Conservation (phyloP, 2,329 filamentous ascomycete species). For the Ophioceras dolichostomum region DNA sequence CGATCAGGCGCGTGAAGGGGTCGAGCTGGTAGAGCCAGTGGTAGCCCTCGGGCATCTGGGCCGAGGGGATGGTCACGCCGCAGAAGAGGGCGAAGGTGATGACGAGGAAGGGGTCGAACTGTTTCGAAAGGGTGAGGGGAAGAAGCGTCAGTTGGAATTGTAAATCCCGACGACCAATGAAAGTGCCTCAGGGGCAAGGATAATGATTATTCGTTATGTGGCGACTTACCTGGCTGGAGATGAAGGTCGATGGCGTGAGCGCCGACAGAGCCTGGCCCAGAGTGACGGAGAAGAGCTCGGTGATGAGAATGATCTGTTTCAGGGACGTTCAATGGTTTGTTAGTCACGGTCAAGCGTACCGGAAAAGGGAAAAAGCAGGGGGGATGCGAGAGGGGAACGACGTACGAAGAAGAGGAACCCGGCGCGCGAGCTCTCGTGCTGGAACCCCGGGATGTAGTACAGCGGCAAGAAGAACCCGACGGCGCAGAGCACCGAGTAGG, state of each 20-base stretch:
- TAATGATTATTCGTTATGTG: too few relatives aligned
- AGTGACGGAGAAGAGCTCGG: constrained; percentile 74
- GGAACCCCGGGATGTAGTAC: constrained; percentile 75
- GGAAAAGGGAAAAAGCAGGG: too few relatives aligned
- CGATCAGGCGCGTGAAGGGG: constrained; percentile 71
- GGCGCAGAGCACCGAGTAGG: constrained; percentile 71
- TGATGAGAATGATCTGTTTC: constrained; percentile 71
- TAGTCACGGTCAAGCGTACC: too few relatives aligned
- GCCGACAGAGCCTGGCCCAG: constrained; percentile 67
- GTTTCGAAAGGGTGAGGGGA: too few relatives aligned
- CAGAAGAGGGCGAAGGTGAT: constrained; percentile 80
- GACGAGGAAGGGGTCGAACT: constrained; percentile 73
- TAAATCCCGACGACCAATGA: too few relatives aligned
- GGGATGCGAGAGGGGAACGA: too few relatives aligned
- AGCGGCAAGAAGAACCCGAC: constrained; percentile 71
- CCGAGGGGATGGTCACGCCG: constrained; percentile 69
- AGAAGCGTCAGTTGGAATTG: too few relatives aligned
- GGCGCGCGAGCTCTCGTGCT: constrained; percentile 47
- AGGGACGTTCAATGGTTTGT: too few relatives aligned
- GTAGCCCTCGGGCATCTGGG: constrained; percentile 71
- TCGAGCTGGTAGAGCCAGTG: constrained; percentile 75
- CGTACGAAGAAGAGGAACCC: constrained; percentile 85
- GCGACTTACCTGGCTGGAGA: too few relatives aligned
- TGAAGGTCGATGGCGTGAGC: constrained; percentile 66
- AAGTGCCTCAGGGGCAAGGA: too few relatives aligned